These are phyloP conservation scores for Ensete glaucum DNA, from an alignment of 176 grass and related monocot genomes.

Conservation along the genomic window DNA sequence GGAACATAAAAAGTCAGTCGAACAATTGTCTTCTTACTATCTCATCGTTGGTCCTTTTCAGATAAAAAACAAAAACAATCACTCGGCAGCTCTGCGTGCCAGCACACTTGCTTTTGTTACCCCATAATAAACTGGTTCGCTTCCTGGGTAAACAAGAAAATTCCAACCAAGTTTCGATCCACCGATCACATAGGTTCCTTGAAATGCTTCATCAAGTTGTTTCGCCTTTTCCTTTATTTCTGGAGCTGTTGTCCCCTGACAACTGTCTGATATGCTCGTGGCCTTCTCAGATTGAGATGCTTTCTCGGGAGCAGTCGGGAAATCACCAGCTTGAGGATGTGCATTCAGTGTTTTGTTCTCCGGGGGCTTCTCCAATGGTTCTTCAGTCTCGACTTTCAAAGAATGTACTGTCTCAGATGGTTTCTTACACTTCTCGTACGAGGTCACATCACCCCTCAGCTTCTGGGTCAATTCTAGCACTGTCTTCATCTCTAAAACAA, in stretches of 20 bases:
- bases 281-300: constrained; percentile 15
- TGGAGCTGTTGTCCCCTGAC: background rate
- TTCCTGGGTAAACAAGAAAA: constrained; percentile 61
- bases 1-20: background rate
- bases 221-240: constrained; percentile 22
- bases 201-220: constrained; percentile 27
- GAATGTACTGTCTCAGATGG: constrained; percentile 12
- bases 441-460: constrained; percentile 27
- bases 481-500: constrained; percentile 46
- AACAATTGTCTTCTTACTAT: background rate
- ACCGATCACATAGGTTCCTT: constrained; percentile 65
- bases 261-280: constrained; percentile 17
- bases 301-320: background rate
- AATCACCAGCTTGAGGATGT: constrained; percentile 7
- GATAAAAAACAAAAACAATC: background rate
- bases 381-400: constrained; percentile 14
- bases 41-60: background rate
- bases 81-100: constrained; percentile 31
- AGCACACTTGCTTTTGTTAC: constrained; percentile 46
- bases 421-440: constrained; percentile 26
- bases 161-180: constrained; percentile 83
- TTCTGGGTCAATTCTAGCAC: constrained; percentile 51
- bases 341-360: constrained; percentile 17
- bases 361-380: constrained; percentile 1
- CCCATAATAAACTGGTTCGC: constrained; percentile 47